Evolutionary conservation across 208 protist genomes (phyloP), one percentile per base, ranked within the genome.

Genomic region (Crithidia sp.): DNA sequence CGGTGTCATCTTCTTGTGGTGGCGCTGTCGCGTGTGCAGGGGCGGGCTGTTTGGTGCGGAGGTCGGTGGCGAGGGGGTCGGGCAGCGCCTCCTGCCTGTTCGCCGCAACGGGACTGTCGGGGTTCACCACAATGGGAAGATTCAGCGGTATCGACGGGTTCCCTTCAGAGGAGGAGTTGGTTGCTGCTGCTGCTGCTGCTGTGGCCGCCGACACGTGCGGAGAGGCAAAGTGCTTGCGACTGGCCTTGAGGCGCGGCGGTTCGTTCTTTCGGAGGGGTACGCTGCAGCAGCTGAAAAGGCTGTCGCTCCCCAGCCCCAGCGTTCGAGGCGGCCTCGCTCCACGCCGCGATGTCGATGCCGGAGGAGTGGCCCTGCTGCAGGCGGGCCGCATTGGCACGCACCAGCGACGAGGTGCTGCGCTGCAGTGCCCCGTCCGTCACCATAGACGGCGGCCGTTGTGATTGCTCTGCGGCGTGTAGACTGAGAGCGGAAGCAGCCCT

Each of bases 141-240:
- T 55, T 36, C 12, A 43, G 28, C n/a, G 13, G 67, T 39, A 44
- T 2, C 17, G 66, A 64, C 44, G 43, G 49, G 17, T n/a, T 52
- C 2, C 58, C 43, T 19, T 74, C 66, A 4, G 47, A 41, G 28
- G 28, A 28, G 28, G 28, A 28, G 28, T 28, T 28, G 28, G 28
- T 28, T 28, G 28, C 28, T 28, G 28, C 28, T 28, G 28, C 28
- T 28, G 28, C 28, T 28, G 28, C 28, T 28, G 28, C 28, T 44
- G 14, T 40, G 28, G 43, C 50, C 4, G 45, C 45, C 5, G 58
- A 65, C 14, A 28, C 14, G 57, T 61, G 61, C 4, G 71, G 79
- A 7, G 79, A 83, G 55, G 43, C 54, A 52, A 83, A 83, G 45
- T 69, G 61, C 54, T 83, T 83, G 7, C 68, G 74, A 54, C 79